Conservation (phyloP, 306 rosid species). For the Mimosa pudica region DNA sequence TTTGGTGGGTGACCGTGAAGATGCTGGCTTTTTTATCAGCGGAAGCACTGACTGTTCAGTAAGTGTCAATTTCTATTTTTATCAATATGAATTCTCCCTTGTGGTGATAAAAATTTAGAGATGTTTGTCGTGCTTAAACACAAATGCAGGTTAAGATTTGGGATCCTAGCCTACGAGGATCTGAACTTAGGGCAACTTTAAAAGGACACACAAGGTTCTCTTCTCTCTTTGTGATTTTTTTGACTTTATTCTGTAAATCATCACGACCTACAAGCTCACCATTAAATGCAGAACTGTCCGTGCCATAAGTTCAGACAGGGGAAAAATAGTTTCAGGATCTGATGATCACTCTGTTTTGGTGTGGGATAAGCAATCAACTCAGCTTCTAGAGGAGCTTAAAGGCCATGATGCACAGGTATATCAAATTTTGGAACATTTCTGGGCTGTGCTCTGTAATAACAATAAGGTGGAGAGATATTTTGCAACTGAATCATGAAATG, state of each 20-base stretch:
- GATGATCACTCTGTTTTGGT: constrained; percentile 91
- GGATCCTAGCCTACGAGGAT: constrained; percentile 99
- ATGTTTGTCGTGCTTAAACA: constrained; percentile 33
- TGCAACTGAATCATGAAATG: constrained; percentile 28
- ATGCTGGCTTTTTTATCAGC: constrained; percentile 96
- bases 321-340: constrained; percentile 94
- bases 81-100: not conserved
- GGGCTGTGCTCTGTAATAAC: constrained; percentile 20
- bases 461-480: constrained; percentile 5
- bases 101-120: constrained; percentile 22
- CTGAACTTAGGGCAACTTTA: constrained; percentile 94
- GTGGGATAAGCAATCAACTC: constrained; percentile 97
- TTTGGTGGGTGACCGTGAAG: constrained; percentile 99
- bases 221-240: not conserved
- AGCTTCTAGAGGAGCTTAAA: constrained; percentile 97
- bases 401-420: constrained; percentile 94
- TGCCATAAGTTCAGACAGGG: constrained; percentile 91
- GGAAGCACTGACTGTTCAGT: constrained; percentile 97
- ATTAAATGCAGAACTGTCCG: constrained; percentile 77
- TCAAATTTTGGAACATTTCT: constrained; percentile 21
- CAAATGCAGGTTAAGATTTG: constrained; percentile 86
- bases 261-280: constrained; percentile 22
- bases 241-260: constrained; percentile 11
- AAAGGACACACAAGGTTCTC: constrained; percentile 88
- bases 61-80: constrained; percentile 38